Evolutionary conservation across 2,329 filamentous ascomycete species (phyloP), one percentile per base, ranked within the genome.

Genomic region (Monosporascus sp.): DNA sequence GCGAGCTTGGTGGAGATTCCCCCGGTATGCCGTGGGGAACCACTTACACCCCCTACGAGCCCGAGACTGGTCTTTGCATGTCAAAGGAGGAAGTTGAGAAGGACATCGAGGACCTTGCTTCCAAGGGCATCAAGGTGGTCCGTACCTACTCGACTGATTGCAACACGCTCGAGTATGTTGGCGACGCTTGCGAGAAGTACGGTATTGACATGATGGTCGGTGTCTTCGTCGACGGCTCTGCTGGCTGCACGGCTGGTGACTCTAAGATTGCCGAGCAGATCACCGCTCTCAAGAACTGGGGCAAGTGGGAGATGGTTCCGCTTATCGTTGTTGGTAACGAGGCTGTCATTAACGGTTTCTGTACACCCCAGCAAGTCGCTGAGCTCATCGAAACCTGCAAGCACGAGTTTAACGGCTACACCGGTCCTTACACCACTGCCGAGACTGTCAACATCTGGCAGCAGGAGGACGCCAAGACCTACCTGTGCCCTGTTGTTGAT

Each of bases 71-170:
- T 56, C 64, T 73, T 48, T 93, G 89, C 85, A 90, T 89, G 83
- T 66, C 68, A 55, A 72, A 78, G 57, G 57, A 58, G n/a, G 70
- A 80, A 48, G 82, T 93, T 54, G 67, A 77, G 56, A 51, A 63
- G 24, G 87, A 92, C 60, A 78, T 93, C 60, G 69, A 72, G 39
- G 61, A 71, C 55, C 87, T 93, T 67, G 81, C 84, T 65, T 49
- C 63, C 50, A 81, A 82, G 60, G 88, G 88, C 55, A 90, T 92
- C 81, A 73, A 73, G 59, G 76, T 81, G 49, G 71, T 93, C 69
- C 92, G 93, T 71, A 78, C 94, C 69, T 97, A 97, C 84, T 90
- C 87, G 60, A 92, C 91, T 62, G 92, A 97, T 81, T 97, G 93
- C 80, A 79, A 82, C 73, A 87, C 87, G 52, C 87, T 96, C 56